Evolutionary conservation across 208 protist species (phyloP), one percentile per base, ranked within the genome.

Genomic region (Leishmania turanica): DNA sequence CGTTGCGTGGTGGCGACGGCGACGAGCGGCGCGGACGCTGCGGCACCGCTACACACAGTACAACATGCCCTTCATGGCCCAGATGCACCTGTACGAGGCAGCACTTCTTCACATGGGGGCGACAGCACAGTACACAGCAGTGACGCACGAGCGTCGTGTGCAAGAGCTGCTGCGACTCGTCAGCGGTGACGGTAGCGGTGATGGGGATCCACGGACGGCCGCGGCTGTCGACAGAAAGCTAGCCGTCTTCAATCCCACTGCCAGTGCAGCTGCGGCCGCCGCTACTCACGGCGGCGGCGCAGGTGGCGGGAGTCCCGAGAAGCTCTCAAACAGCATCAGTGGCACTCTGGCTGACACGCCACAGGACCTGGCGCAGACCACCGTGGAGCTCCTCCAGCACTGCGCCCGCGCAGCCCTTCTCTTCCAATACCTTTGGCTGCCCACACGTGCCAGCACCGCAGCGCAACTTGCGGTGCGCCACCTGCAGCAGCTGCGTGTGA

Each of bases 21-120:
- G 91, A 24, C 88, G 86, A 24, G 87, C 86, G 47, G 80, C 87
- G n/a, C 81, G 77, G 42, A 86, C 81, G 78, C 78, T 96, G 54
- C 89, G 87, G 13, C 71, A 79, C 27, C 92, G 93, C 58, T 88
- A 91, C 73, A 86, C 91, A 70, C 89, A 93, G 82, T 96, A 90
- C 82, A 91, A 86, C 80, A 83, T 85, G 53, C 86, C 87, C 15
- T 93, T 85, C 75, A 84, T 90, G 65, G 91, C 92, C 9, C 86
- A 93, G 87, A 71, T 97, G 71, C 87, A 89, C 49, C 71, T 94
- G 31, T 90, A 88, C 75, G 77, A 92, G 24, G 84, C 87, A 1
- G 77, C 79, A 31, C 76, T 88, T 31, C 79, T 85, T 56, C 80
- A 88, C 47, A 76, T 90, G 85, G 88, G 88, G 42, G 78, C 73